These are phyloP conservation scores for Prunus salicina DNA, from an alignment of 306 rosid genomes.

Conservation along the genomic window DNA sequence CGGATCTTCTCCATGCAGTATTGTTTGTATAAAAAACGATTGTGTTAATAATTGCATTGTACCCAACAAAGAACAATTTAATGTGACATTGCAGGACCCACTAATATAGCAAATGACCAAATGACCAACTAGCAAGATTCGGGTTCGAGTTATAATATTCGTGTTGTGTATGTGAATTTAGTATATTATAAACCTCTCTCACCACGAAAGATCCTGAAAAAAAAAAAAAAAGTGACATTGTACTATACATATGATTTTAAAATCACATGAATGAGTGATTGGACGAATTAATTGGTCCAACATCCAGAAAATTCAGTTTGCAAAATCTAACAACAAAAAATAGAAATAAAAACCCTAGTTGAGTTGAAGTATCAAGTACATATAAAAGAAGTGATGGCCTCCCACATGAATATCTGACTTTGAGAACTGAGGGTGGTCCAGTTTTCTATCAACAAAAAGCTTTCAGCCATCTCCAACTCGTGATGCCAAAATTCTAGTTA, in stretches of 20 bases:
- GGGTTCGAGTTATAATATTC: rapidly evolving
- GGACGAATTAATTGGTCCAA: not conserved
- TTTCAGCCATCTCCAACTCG: not conserved
- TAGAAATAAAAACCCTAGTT: not conserved
- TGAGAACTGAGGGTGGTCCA: not conserved
- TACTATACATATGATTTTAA: not conserved
- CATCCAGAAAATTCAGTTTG: not conserved
- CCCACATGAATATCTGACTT: not conserved
- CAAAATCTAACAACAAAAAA: not conserved
- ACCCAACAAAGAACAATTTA: too few relatives aligned
- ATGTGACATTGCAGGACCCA: too few relatives aligned
- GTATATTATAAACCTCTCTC: rapidly evolving
- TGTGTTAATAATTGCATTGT: too few relatives aligned
- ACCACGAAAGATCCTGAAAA: rapidly evolving
- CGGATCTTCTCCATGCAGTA: rapidly evolving
- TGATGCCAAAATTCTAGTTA: not conserved
- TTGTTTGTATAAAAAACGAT: too few relatives aligned
- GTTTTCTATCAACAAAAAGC: not conserved
- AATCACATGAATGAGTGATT: not conserved
- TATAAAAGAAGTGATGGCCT: not conserved
- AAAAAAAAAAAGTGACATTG: not conserved
- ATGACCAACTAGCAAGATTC: too few relatives aligned
- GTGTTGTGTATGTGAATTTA: too few relatives aligned
- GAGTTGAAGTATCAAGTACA: not conserved
- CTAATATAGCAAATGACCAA: too few relatives aligned